phyloP scores from a whole-genome alignment of 1,139 yeast species.

The Spencermartinsiella ligniputridi region DNA sequence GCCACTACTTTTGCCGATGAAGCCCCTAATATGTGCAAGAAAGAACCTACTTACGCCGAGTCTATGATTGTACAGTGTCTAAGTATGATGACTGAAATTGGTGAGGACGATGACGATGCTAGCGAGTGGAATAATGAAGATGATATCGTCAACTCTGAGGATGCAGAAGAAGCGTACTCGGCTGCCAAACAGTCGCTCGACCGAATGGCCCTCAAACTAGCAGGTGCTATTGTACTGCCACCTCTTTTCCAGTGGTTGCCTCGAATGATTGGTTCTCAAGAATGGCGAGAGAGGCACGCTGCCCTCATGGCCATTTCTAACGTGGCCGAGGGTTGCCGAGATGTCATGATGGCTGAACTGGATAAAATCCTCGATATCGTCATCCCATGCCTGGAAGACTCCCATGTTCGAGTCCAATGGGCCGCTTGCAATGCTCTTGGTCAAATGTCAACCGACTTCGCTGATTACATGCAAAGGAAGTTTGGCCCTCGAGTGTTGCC shows the following conservation, averaged over 20 bases:
- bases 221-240: constrained; percentile 77
- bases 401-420: constrained; percentile 91
- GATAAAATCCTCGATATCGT: constrained; percentile 79
- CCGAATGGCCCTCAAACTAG: constrained; percentile 77
- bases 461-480: constrained; percentile 78
- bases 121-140: constrained; percentile 85
- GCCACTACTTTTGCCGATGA: constrained; percentile 87
- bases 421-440: constrained; percentile 97
- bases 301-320: constrained; percentile 95
- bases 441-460: constrained; percentile 96
- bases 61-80: constrained; percentile 71
- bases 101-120: constrained; percentile 73
- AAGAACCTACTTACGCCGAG: constrained; percentile 67
- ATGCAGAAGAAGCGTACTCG: constrained; percentile 80
- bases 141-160: constrained; percentile 73
- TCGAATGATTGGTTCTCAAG: constrained; percentile 64
- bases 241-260: constrained; percentile 87
- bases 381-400: constrained; percentile 73
- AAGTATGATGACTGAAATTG: constrained; percentile 88
- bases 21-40: constrained; percentile 92
- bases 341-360: constrained; percentile 76
- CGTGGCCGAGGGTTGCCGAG: constrained; percentile 97
- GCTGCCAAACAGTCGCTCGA: constrained; percentile 94
- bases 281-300: constrained; percentile 96
- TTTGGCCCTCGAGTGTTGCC: constrained; percentile 79